These are phyloP conservation scores for Botrytis byssoidea DNA, from an alignment of 2,329 filamentous ascomycete species.

Conservation along the genomic window DNA sequence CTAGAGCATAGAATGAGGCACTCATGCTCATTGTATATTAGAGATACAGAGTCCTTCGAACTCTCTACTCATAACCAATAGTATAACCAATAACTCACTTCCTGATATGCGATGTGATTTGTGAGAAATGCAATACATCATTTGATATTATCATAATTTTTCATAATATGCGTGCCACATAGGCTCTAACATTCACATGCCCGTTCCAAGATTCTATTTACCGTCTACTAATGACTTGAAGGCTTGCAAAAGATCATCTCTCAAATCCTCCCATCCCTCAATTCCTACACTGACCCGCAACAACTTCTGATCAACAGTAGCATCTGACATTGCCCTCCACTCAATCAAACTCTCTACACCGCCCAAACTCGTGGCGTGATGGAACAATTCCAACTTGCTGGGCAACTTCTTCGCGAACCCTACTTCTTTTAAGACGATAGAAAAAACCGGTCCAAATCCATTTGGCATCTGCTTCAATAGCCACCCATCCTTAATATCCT, in stretches of 20 bases:
- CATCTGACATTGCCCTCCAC: constrained; percentile 90
- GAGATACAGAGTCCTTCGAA: neutral
- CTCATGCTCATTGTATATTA: neutral
- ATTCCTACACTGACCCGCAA: constrained; percentile 83
- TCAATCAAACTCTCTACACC: constrained; percentile 96
- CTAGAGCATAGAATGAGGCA: neutral
- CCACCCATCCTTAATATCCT: constrained; percentile 64
- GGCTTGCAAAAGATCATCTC: constrained; percentile 67
- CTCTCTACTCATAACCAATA: neutral
- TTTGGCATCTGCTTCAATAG: constrained; percentile 83
- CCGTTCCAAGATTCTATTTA: neutral
- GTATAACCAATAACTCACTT: neutral
- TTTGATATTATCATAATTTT: neutral
- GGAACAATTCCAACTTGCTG: constrained; percentile 76
- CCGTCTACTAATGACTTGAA: constrained; percentile 46
- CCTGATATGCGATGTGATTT: neutral
- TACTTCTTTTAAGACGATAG: constrained; percentile 62
- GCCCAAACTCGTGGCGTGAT: constrained; percentile 91
- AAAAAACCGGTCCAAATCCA: constrained; percentile 87
- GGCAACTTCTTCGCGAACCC: constrained; percentile 67
- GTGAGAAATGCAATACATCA: neutral
- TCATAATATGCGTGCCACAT: neutral
- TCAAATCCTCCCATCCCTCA: constrained; percentile 82
- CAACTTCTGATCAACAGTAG: constrained; percentile 66
- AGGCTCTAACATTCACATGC: neutral